phyloP scores from a whole-genome alignment of 2,329 filamentous ascomycete species.

The Paracamarosporium sp. region DNA sequence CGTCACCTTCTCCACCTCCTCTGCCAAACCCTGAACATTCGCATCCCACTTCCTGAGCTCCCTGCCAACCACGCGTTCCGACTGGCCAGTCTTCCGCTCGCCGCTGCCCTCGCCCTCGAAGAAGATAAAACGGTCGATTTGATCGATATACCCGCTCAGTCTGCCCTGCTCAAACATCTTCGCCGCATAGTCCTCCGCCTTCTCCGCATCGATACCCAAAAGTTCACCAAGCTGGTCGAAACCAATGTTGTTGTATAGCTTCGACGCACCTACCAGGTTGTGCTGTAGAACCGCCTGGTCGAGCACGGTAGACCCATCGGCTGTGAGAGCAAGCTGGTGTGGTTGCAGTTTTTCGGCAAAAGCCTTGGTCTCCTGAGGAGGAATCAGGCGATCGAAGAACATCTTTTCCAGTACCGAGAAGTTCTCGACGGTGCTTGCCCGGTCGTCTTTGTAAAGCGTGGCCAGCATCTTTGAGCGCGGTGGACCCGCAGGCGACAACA shows the following conservation, averaged over 20 bases:
- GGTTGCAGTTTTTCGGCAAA: slow-evolving; percentile 82
- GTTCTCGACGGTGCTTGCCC: slow-evolving; percentile 76
- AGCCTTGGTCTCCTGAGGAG: slow-evolving; percentile 80
- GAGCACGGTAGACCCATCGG: slow-evolving; percentile 91
- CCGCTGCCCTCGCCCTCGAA: slow-evolving; percentile 81
- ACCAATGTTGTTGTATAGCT: slow-evolving; percentile 59
- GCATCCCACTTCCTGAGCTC: slow-evolving; percentile 87
- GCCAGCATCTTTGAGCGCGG: slow-evolving; percentile 79
- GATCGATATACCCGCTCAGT: slow-evolving; percentile 87
- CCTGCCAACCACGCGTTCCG: slow-evolving; percentile 65
- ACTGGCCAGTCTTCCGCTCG: slow-evolving; percentile 70
- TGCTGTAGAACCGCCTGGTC: slow-evolving; percentile 95
- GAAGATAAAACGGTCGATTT: slow-evolving; percentile 86
- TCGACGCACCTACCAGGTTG: slow-evolving; percentile 85
- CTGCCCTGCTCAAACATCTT: slow-evolving; percentile 96
- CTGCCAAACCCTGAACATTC: slow-evolving; percentile 83
- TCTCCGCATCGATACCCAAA: slow-evolving; percentile 78
- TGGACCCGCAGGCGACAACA: slow-evolving; percentile 90
- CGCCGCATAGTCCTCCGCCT: slow-evolving; percentile 89
- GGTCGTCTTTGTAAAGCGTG: slow-evolving; percentile 91
- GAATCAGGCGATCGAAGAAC: slow-evolving; percentile 87
- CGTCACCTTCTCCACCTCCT: slow-evolving; percentile 88
- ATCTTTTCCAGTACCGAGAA: slow-evolving; percentile 95
- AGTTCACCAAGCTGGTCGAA: slow-evolving; percentile 75
- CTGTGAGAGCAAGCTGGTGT: slow-evolving; percentile 88